Base-by-base conservation (phyloP, 2,329 filamentous ascomycete genomes). In the Penicillium glabrum region DNA sequence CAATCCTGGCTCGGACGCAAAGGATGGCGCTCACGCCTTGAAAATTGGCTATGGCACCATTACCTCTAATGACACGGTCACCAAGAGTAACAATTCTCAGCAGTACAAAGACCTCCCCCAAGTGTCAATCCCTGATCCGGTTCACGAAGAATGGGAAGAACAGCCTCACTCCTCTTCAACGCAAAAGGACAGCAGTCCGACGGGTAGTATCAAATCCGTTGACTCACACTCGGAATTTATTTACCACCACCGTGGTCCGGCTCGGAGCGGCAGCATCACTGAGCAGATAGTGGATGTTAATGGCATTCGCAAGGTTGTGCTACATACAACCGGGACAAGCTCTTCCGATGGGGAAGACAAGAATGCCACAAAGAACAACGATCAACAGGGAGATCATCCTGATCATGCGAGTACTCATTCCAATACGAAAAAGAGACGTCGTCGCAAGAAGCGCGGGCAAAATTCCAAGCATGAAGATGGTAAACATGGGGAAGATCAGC, bases 211-310 rank as follows among this genome's bases (percentile, higher is more conserved):
- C 21, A 54, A 47, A 10, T 71, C 69, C 3, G 58, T 56, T 21
- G 65, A 67, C 31, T 63, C 63, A n/a, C 64, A 53, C 2, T 45
- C 61, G 1, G 61, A 60, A 19, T 61, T 67, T 29, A 60, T 63
- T 27, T 75, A 75, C 39, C 66, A 70, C 19, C 74, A 74, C 49
- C 77, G 77, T 33, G 79, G 82, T 9, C 78, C 80, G 5, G 86
- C 87, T 6, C 82, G 89, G 55, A 90, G 87, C 63, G 89, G 90
- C 27, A 90, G 87, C 69, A 91, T 93, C 65, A 91, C 89, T 0
- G 89, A 93, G 73, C 90, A 89, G 59, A 79, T 90, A n/a, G 78
- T 92, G 54, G 88, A 93, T 67, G 80, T 87, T 2, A 86, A 87
- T 54, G 90, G 90, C 2, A 82, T 92, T 51, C 85, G 86, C 61